These are phyloP conservation scores for Coemansia biformis DNA, from an alignment of 192 early-diverging fungal species.

Conservation along the genomic window DNA sequence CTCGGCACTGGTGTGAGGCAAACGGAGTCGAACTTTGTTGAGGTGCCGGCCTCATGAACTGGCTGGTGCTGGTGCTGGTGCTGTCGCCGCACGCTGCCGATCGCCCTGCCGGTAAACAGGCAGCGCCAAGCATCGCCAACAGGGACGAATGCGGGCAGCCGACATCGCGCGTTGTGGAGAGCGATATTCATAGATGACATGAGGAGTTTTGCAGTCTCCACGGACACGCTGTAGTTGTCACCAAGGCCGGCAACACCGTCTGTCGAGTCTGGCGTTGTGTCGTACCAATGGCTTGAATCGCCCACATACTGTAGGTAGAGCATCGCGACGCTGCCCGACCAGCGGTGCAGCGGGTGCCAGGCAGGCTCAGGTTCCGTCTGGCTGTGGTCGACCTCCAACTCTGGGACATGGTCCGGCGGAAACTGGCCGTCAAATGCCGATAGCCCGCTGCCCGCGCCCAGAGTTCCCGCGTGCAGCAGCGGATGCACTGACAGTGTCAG, in stretches of 20 bases:
- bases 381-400: slow-evolving; percentile 44
- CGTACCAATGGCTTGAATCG: slow-evolving; percentile 17
- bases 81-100: neutral
- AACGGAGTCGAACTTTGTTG: slow-evolving; percentile 26
- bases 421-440: slow-evolving; percentile 42
- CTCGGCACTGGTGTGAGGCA: slow-evolving; percentile 28
- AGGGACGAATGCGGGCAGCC: slow-evolving; percentile 59
- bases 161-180: slow-evolving; percentile 61
- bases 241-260: neutral
- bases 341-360: slow-evolving; percentile 64
- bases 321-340: slow-evolving; percentile 57
- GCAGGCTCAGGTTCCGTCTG: slow-evolving; percentile 26
- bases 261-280: slow-evolving; percentile 5
- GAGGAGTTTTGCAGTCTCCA: slow-evolving; percentile 57
- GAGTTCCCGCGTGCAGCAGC: slow-evolving; percentile 28
- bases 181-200: slow-evolving; percentile 66
- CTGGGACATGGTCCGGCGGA: slow-evolving; percentile 33
- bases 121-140: slow-evolving; percentile 46
- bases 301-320: slow-evolving; percentile 50
- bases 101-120: slow-evolving; percentile 33
- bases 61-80: no score
- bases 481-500: slow-evolving; percentile 37
- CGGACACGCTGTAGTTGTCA: slow-evolving; percentile 51
- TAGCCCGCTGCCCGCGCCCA: no score
- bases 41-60: neutral